Base-by-base conservation (phyloP, 2,329 filamentous ascomycete genomes). In the Beauveria scarabaeidicola region DNA sequence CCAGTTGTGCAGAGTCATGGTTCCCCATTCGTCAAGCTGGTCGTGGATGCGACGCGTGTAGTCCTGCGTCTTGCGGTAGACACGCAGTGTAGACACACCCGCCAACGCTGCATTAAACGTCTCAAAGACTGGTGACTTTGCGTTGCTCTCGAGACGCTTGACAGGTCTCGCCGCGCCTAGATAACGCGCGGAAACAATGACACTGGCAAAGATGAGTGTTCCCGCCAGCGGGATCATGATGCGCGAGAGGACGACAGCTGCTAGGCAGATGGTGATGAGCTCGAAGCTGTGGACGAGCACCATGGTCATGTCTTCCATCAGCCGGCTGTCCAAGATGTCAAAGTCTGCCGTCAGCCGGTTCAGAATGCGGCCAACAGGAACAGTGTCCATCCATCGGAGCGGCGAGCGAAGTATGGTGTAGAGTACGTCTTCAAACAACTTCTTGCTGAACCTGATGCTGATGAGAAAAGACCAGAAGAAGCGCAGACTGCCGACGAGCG, bases 331-430 rank as follows among this genome's bases (percentile, higher is more conserved):
- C 53, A 92, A 81, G 36, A 84, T 80, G 65, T 86, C 84, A 71
- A 93, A 91, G 71, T 93, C 89, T 3, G 86, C 78, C 0, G 88
- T 90, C 69, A 92, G 90, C 1, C 89, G 81, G 72, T 93, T 93
- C 27, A 92, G 75, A 41, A 92, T 83, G 48, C 89, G 82, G 3
- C 89, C 89, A 1, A 91, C 77, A 0, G 90, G 90, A 0, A 91
- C 86, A 0, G 88, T 92, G 68, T 93, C 89, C 43, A 93, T 78
- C 87, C 88, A 91, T 62, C 88, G 78, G 15, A 92, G 76, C 1
- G 87, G 89, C 8, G 89, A 85, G n/a, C 87, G 82, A 3, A 93
- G 77, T 9, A 93, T 79, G 0, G 83, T 78, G 64, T 82, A 84
- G 46, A 86, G 83, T 62, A 91, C 80, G 55, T 81, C 80, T 25